Evolutionary conservation across 768 basidiomycete species (phyloP), one percentile per base, ranked within the genome.

Genomic region (Russula sp.): DNA sequence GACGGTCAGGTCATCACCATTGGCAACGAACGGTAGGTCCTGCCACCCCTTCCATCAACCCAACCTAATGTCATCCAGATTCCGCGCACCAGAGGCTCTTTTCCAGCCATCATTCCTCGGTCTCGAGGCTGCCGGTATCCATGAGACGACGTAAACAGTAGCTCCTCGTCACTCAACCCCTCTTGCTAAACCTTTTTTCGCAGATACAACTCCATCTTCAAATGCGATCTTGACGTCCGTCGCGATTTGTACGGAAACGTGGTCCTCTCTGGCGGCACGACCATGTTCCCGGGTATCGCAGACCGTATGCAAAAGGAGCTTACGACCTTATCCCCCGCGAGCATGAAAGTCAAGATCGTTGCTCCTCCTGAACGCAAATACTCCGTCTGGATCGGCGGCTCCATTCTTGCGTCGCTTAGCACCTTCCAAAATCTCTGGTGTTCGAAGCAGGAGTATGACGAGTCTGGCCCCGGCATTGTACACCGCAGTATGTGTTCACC

Each of bases 391-490:
- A 94, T 94, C 70, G 89, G 89, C 78, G 89, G 88, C 63, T 88
- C 87, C 48, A 91, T 90, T 70, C 77, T 91, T 68, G 94, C 93
- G 50, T 94, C 91, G 37, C 83, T 97, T 55, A 88, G 85, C 72
- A 95, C 94, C 69, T 96, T 96, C 94, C 94, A 96, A 80, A 94
- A 94, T 74, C 78, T 95, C 77, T 97, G 94, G 93, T 88, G 88
- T 77, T 86, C 87, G 62, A 91, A 91, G 77, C 89, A 92, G 71
- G 93, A 94, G 78, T 94, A 94, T 77, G 92, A 94, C 74, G 92
- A 91, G 75, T 82, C 81, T 60, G 88, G 88, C 51, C 88, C 88
- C 66, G 85, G 82, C 61, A 89, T 90, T 65, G 86, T 89, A 68
- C 88, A 89, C 70, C 88, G 87, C 80, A 88, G 84, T 85, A 73